phyloP scores from a whole-genome alignment of 257 asterid species.

The Ajuga chamaepitys region DNA sequence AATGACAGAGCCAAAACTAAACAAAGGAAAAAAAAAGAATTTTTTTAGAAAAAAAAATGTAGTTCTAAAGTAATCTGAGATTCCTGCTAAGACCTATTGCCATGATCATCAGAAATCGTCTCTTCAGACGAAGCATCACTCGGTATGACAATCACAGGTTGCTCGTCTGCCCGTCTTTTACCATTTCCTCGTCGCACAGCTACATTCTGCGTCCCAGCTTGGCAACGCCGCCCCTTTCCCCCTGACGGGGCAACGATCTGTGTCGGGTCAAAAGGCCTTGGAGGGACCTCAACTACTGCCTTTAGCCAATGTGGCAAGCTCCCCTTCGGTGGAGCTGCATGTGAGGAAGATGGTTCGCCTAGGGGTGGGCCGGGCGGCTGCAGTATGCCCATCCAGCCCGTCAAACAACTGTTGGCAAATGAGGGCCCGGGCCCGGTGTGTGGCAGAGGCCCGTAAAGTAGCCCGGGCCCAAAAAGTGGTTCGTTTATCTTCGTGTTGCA shows the following conservation, averaged over 20 bases:
- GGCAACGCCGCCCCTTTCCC: slow-evolving; percentile 13
- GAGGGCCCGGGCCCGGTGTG: slow-evolving; percentile 15
- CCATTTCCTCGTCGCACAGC: no score
- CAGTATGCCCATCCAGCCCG: no score
- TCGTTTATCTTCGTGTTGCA: no score
- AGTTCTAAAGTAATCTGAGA: no score
- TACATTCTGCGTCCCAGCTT: slow-evolving; percentile 9
- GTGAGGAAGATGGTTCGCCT: slow-evolving; percentile 24
- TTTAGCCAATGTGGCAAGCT: slow-evolving; percentile 63
- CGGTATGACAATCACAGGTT: slow-evolving; percentile 40
- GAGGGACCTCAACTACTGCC: slow-evolving; percentile 36
- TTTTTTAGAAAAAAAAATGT: no score
- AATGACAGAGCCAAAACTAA: no score
- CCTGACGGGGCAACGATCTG: not conserved
- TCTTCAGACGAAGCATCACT: slow-evolving; percentile 77
- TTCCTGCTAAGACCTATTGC: slow-evolving; percentile 23
- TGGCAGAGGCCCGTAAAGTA: slow-evolving; percentile 11
- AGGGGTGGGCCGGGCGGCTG: no score
- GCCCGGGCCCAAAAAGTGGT: slow-evolving; percentile 23
- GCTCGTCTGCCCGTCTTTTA: no score
- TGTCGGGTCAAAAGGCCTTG: slow-evolving; percentile 15
- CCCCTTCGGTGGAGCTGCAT: slow-evolving; percentile 10
- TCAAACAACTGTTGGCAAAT: no score
- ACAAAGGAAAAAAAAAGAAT: no score
- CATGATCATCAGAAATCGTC: slow-evolving; percentile 58